Conservation (phyloP, 2,329 filamentous ascomycete species). For the Cercospora sesami region DNA sequence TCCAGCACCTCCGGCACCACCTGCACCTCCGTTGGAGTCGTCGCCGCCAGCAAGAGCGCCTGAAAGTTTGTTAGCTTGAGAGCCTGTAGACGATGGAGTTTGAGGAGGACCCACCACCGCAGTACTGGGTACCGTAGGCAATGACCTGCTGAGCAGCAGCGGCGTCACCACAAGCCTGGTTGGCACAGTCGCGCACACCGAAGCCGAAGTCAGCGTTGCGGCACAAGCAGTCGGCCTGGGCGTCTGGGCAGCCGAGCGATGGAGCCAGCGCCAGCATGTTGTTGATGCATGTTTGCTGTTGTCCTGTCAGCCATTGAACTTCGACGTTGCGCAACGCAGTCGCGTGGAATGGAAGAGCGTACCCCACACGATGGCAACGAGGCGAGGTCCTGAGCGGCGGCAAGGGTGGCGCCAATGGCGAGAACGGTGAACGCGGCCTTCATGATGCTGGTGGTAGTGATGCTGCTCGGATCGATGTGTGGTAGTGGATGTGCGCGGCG, state of each 20-base stretch:
- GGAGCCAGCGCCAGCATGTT: conserved; percentile 40
- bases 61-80: conserved; percentile 8
- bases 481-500: background rate
- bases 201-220: conserved; percentile 40
- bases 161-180: conserved; percentile 36
- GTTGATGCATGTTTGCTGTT: conserved; percentile 40
- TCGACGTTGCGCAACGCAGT: conserved; percentile 6
- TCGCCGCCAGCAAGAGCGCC: conserved; percentile 23
- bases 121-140: conserved; percentile 39
- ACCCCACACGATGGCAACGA: conserved; percentile 40
- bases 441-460: conserved; percentile 34
- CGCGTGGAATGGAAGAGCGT: conserved; percentile 27
- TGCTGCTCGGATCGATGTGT: background rate
- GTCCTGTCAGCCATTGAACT: conserved; percentile 10
- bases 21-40: conserved; percentile 16
- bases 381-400: conserved; percentile 37
- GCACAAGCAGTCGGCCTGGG: conserved; percentile 42
- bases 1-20: conserved; percentile 14
- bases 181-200: conserved; percentile 44
- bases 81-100: background rate
- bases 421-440: conserved; percentile 37
- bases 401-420: conserved; percentile 37
- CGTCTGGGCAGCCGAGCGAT: conserved; percentile 35
- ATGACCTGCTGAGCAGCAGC: conserved; percentile 36
- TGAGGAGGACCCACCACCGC: conserved; percentile 29